Conservation (phyloP, 495 filamentous ascomycete genomes). For the Friedmanniomyces endolithicus region DNA sequence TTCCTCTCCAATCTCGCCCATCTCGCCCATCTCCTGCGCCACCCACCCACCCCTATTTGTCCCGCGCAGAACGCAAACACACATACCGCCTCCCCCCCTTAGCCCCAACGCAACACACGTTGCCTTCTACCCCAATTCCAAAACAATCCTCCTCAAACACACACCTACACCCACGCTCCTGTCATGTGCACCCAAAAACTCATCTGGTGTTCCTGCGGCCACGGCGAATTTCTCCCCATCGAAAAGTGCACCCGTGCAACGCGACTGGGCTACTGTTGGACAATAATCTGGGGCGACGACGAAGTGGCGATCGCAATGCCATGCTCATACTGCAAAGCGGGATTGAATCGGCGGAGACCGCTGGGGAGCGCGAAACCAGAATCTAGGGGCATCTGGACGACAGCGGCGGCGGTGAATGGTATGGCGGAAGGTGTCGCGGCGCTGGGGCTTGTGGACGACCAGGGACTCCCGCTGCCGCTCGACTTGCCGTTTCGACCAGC, state of each 20-base stretch:
- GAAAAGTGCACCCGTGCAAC: constrained; percentile 4
- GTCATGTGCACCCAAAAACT: constrained; percentile 18
- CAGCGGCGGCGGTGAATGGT: not conserved
- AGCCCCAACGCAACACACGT: no score
- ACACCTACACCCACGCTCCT: not conserved
- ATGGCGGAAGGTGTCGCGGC: not conserved
- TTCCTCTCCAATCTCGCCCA: no score
- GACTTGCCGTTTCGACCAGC: not conserved
- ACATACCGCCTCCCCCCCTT: no score
- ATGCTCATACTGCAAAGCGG: constrained; percentile 17
- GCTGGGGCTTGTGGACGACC: not conserved
- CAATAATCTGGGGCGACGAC: constrained; percentile 10
- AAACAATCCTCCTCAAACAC: no score
- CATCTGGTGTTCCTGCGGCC: constrained; percentile 20
- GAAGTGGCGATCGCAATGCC: not conserved
- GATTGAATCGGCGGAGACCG: constrained; percentile 3
- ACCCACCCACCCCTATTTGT: no score
- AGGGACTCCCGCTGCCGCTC: not conserved
- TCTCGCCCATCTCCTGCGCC: no score
- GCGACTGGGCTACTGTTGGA: constrained; percentile 7
- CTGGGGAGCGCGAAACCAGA: constrained; percentile 1
- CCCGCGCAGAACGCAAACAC: no score
- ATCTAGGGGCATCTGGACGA: not conserved
- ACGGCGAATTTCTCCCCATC: constrained; percentile 19
- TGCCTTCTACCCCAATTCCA: not conserved